Conservation (phyloP, 768 basidiomycete species). For the Suillus alpinus region DNA sequence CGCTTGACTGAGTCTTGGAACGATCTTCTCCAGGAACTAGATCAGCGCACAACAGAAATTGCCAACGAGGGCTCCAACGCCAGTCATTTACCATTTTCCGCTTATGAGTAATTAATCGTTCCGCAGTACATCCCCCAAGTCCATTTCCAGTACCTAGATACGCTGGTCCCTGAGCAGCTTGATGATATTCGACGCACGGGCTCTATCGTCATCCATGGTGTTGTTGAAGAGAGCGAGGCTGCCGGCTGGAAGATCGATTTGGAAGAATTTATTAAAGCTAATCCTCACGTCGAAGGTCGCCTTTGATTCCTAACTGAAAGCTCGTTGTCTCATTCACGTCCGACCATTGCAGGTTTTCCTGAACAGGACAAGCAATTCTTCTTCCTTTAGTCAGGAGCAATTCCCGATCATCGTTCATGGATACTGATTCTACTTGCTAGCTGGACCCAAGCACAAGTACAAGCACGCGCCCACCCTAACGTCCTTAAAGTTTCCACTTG, state of each 20-base stretch:
- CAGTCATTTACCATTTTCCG: slow-evolving; percentile 14
- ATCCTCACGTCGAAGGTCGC: slow-evolving; percentile 54
- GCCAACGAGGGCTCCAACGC: slow-evolving; percentile 49
- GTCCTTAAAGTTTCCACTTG: slow-evolving; percentile 53
- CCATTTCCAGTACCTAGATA: slow-evolving; percentile 50
- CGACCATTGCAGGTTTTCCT: slow-evolving; percentile 43
- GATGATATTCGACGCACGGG: slow-evolving; percentile 53
- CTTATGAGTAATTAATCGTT: background rate
- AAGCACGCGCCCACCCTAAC: slow-evolving; percentile 67
- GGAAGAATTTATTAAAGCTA: slow-evolving; percentile 52
- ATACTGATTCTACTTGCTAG: slow-evolving; percentile 17
- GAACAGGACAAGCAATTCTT: slow-evolving; percentile 68
- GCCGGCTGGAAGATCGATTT: slow-evolving; percentile 55
- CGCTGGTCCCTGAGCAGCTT: slow-evolving; percentile 43
- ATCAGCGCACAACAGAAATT: slow-evolving; percentile 42
- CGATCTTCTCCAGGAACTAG: slow-evolving; percentile 53
- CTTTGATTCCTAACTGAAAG: background rate
- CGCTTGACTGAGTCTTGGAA: slow-evolving; percentile 54
- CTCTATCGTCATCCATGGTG: slow-evolving; percentile 57
- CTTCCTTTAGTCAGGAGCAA: slow-evolving; percentile 56
- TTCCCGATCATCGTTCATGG: background rate
- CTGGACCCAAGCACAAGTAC: slow-evolving; percentile 57
- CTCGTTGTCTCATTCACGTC: background rate
- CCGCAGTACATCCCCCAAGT: slow-evolving; percentile 61
- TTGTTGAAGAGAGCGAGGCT: slow-evolving; percentile 58